These are phyloP conservation scores for Alternaria ventricosa DNA, from an alignment of 2,329 filamentous ascomycete genomes.

Conservation along the genomic window DNA sequence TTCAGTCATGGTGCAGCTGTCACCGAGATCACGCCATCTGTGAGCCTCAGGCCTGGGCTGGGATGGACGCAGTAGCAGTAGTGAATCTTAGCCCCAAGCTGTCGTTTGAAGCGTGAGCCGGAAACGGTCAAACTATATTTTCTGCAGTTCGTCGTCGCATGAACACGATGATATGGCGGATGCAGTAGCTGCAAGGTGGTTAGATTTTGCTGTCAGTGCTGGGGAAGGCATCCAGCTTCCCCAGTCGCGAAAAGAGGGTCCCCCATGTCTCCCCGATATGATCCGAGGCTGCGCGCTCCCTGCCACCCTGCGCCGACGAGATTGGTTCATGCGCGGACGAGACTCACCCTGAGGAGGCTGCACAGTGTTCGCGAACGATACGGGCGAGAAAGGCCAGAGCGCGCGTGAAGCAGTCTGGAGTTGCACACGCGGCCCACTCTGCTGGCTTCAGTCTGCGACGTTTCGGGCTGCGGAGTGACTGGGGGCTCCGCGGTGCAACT, in stretches of 20 bases:
- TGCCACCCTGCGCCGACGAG: background rate
- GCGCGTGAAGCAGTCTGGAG: background rate
- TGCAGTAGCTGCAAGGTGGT: background rate
- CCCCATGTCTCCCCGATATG: background rate
- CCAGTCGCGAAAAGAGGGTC: background rate
- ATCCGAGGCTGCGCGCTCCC: background rate
- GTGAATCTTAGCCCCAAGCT: background rate
- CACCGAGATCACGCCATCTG: background rate
- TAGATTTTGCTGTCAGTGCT: background rate
- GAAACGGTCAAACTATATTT: background rate
- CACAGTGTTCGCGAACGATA: background rate
- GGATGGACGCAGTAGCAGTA: background rate
- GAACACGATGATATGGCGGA: background rate
- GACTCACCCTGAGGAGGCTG: background rate
- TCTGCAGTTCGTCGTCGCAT: background rate
- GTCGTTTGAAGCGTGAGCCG: background rate
- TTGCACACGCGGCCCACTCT: background rate
- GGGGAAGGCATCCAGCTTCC: background rate
- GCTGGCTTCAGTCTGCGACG: conserved; percentile 5
- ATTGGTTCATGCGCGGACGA: background rate
- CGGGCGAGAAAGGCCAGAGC: background rate
- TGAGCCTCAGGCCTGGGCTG: background rate
- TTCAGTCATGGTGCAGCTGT: conserved; percentile 1
- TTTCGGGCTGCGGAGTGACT: conserved; percentile 5
- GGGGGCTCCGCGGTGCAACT: background rate